These are phyloP conservation scores for Scedosporium apiospermum DNA, from an alignment of 2,329 filamentous ascomycete species.

Conservation along the genomic window DNA sequence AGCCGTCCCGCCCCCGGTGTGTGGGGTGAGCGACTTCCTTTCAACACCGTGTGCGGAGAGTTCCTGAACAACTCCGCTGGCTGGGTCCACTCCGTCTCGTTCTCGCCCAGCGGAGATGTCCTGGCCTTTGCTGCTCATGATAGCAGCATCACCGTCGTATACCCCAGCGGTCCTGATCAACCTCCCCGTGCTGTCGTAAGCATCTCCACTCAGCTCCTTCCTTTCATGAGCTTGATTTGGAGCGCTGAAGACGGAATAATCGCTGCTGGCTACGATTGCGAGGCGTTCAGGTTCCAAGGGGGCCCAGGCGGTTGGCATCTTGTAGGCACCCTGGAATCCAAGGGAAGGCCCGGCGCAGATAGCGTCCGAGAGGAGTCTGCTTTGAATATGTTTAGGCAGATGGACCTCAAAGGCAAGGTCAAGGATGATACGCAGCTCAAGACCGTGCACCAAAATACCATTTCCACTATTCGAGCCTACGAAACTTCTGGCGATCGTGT, in stretches of 20 bases:
- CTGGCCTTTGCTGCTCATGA: constrained; percentile 92
- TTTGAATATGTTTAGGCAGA: constrained; percentile 96
- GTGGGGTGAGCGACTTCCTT: constrained; percentile 92
- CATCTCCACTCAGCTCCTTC: constrained; percentile 80
- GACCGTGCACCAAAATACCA: constrained; percentile 94
- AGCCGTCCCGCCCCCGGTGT: constrained; percentile 72
- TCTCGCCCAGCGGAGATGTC: constrained; percentile 87
- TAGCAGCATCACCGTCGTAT: constrained; percentile 93
- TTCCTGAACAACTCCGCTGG: constrained; percentile 93
- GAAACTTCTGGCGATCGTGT: constrained; percentile 56
- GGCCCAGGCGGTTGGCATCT: constrained; percentile 74
- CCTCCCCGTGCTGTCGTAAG: constrained; percentile 84
- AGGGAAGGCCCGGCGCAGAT: constrained; percentile 51
- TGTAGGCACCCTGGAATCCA: constrained; percentile 68
- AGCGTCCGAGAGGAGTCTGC: constrained; percentile 77
- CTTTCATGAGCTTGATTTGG: constrained; percentile 91
- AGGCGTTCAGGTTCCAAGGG: constrained; percentile 83
- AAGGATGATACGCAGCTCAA: constrained; percentile 91
- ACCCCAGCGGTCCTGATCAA: constrained; percentile 84
- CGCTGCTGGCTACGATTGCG: constrained; percentile 82
- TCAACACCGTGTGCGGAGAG: constrained; percentile 97
- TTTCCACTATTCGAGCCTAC: constrained; percentile 73
- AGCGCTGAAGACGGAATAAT: constrained; percentile 87
- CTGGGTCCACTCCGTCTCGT: constrained; percentile 89
- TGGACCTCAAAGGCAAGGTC: constrained; percentile 92